These are phyloP conservation scores for Colletotrichum plurivorum DNA, from an alignment of 2,329 filamentous ascomycete species.

Conservation along the genomic window DNA sequence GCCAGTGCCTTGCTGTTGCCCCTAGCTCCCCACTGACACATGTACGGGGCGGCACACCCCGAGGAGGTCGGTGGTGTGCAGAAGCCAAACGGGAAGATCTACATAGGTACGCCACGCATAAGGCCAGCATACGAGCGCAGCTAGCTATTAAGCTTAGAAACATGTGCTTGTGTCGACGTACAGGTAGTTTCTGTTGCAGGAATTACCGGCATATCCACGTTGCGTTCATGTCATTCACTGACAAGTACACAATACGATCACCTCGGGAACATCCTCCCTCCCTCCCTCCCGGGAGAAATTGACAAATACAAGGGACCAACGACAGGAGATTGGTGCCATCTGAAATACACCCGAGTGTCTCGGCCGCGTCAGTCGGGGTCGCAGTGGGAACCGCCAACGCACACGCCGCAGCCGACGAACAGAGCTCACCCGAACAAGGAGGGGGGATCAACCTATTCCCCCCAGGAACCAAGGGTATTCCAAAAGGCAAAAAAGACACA, in stretches of 20 bases:
- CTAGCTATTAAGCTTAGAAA: background rate
- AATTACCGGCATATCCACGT: background rate
- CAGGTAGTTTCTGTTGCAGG: background rate
- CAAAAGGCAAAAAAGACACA: background rate
- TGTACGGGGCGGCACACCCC: slow-evolving; percentile 28
- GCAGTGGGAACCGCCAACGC: background rate
- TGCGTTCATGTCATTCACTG: too few relatives aligned
- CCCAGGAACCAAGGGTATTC: background rate
- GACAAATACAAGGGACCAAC: slow-evolving; percentile 6
- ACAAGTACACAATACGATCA: background rate
- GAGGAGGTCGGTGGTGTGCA: slow-evolving; percentile 25
- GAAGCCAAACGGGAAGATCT: slow-evolving; percentile 1
- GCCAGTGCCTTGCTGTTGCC: background rate
- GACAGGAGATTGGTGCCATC: slow-evolving; percentile 21
- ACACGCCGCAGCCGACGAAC: background rate
- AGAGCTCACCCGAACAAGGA: slow-evolving; percentile 13
- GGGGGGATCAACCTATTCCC: background rate
- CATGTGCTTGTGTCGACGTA: background rate
- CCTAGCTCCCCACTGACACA: background rate
- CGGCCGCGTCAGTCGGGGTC: background rate
- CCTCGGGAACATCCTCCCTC: background rate
- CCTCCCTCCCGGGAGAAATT: background rate
- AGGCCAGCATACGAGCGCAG: background rate
- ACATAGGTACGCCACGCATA: slow-evolving; percentile 13
- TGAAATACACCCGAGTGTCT: background rate